phyloP scores from a whole-genome alignment of 257 asterid genomes.

The Penstemon davidsonii region DNA sequence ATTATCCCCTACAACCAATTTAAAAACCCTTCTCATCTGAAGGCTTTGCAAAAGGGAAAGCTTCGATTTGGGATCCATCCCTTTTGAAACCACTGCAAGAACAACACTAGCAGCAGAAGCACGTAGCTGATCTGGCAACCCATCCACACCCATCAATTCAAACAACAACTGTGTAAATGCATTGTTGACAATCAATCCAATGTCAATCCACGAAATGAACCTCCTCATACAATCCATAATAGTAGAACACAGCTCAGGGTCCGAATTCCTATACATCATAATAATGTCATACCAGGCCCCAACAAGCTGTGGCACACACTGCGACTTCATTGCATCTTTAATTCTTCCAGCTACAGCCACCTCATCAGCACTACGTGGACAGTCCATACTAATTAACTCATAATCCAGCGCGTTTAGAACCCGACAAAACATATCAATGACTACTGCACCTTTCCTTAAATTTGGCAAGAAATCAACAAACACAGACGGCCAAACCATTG shows the following conservation, averaged over 20 bases:
- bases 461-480: conserved; percentile 77
- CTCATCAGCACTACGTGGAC: conserved; percentile 69
- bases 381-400: conserved; percentile 79
- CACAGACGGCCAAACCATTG: conserved; percentile 75
- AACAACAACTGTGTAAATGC: conserved; percentile 65
- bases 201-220: conserved; percentile 89
- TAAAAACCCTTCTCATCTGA: conserved; percentile 72
- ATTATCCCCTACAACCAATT: conserved; percentile 60
- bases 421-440: conserved; percentile 94
- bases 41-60: conserved; percentile 70
- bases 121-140: conserved; percentile 65
- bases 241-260: conserved; percentile 65
- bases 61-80: conserved; percentile 84
- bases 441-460: conserved; percentile 67
- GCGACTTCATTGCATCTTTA: conserved; percentile 92
- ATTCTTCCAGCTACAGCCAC: conserved; percentile 65
- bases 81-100: conserved; percentile 71
- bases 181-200: conserved; percentile 77
- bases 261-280: conserved; percentile 61
- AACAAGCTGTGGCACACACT: conserved; percentile 82
- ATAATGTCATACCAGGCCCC: conserved; percentile 76
- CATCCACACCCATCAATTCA: conserved; percentile 67
- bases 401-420: conserved; percentile 75
- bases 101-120: conserved; percentile 76
- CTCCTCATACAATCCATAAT: conserved; percentile 75